Percentiles rank a stretch among this genome's conserved stretches.
Conservation (phyloP, 2,329 filamentous ascomycete species). For the Kalaharituber pfeilii region DNA sequence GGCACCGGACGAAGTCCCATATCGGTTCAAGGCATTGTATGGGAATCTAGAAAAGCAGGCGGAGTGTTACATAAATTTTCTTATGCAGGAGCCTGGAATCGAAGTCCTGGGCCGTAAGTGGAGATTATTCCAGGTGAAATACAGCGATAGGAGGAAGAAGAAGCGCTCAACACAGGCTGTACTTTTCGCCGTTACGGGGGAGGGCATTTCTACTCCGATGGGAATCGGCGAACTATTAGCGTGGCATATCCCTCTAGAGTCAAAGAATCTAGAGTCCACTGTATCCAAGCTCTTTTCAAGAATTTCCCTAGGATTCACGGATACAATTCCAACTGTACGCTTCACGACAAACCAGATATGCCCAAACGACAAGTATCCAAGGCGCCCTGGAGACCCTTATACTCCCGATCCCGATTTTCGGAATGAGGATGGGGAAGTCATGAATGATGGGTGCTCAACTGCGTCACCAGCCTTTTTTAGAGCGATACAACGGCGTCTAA, state of each 20-base stretch:
- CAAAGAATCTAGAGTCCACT: not conserved
- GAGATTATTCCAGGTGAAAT: constrained; percentile 13
- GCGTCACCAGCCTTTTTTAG: constrained; percentile 46
- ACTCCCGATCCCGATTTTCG: constrained; percentile 24
- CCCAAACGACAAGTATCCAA: not conserved
- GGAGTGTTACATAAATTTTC: not conserved
- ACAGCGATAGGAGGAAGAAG: constrained; percentile 4
- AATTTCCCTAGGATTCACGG: constrained; percentile 14
- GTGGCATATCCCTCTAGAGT: constrained; percentile 17
- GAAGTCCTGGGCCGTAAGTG: constrained; percentile 12
- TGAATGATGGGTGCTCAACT: constrained; percentile 49
- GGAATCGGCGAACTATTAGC: constrained; percentile 12
- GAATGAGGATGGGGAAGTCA: constrained; percentile 28
- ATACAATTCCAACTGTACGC: constrained; percentile 15
- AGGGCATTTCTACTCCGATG: constrained; percentile 11
- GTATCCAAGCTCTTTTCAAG: constrained; percentile 5
- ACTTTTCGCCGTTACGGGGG: constrained; percentile 14
- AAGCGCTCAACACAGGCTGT: constrained; percentile 4
- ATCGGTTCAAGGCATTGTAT: constrained; percentile 5
- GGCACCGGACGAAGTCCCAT: no score
- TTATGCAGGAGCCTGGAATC: constrained; percentile 1
- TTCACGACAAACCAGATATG: constrained; percentile 16
- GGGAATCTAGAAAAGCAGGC: not conserved
- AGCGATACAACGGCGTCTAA: constrained; percentile 35
- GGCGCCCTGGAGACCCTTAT: constrained; percentile 17